Evolutionary conservation across 129 eudicot species (phyloP), one percentile per base, ranked within the genome.

Genomic region (Helichrysum umbraculigerum): DNA sequence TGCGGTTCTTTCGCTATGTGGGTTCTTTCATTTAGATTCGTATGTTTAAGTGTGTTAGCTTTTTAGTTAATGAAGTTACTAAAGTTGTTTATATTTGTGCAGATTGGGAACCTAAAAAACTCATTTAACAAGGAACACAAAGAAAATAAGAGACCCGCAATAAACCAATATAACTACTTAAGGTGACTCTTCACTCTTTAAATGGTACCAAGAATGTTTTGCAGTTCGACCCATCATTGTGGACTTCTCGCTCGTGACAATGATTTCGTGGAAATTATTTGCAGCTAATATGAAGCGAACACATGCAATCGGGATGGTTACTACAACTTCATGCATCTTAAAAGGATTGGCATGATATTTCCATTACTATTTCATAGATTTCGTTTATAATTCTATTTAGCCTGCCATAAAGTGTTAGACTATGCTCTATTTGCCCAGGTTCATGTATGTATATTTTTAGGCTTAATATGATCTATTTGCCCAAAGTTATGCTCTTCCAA

Each of bases 291-390:
- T 29, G 74, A 69, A 35, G 60, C 41, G 85, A 89, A 89, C 67
- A 81, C 85, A 29, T 87, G 97, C 84, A 91, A 89, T 72, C 96
- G 97, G 37, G 97, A 92, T 75, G 96, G 96, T 28, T 89, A 89
- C 76, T 91, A 96, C 81, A 89, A 91, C 81, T 91, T 91, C 75
- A 91, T 91, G 97, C 92, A 91, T 74, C 84, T 91, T 61, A 89
- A 91, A 76, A 89, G 75, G 72, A 91, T 91, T 71, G 78, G 91
- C 78, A 89, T 92, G 97, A 85, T 47, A 67, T 5, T 74, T 44
- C 50, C 6, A 29, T 66, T 22, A 34, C 20, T 77, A 25, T 15
- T 9, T 47, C 37, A 51, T 66, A 1, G 14, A 0, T 21, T 47
- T 17, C 2, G 12, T 6, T 35, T 66, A 22, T 17, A 19, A 65